These are phyloP conservation scores for Nannizzia gypsea DNA, from an alignment of 2,329 filamentous ascomycete species.

Conservation along the genomic window DNA sequence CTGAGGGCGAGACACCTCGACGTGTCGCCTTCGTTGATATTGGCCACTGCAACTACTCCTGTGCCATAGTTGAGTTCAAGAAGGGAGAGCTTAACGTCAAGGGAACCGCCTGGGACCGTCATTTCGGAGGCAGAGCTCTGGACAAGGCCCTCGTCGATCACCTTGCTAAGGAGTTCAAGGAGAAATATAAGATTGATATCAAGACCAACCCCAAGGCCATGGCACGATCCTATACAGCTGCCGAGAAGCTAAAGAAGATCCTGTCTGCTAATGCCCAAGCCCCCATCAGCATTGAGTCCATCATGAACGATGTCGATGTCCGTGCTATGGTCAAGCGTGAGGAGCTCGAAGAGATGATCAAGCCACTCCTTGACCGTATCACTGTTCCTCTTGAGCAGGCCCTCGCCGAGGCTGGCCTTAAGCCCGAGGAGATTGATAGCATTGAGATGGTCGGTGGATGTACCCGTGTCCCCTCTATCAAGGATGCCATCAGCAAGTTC, in stretches of 20 bases:
- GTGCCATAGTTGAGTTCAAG: slow-evolving; percentile 86
- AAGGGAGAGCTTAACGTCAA: slow-evolving; percentile 95
- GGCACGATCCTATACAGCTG: slow-evolving; percentile 72
- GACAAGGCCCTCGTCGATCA: slow-evolving; percentile 92
- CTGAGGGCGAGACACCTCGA: slow-evolving; percentile 78
- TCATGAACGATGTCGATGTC: slow-evolving; percentile 97
- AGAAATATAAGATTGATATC: slow-evolving; percentile 96
- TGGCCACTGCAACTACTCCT: slow-evolving; percentile 91
- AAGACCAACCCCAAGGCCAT: slow-evolving; percentile 78
- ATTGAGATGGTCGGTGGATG: slow-evolving; percentile 91
- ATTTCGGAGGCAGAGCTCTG: slow-evolving; percentile 95
- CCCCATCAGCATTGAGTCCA: slow-evolving; percentile 89
- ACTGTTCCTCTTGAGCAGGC: slow-evolving; percentile 74
- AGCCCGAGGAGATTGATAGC: slow-evolving; percentile 79
- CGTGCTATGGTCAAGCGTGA: slow-evolving; percentile 80
- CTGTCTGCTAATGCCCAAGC: slow-evolving; percentile 89
- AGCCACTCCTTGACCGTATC: slow-evolving; percentile 65
- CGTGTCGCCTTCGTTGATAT: slow-evolving; percentile 89
- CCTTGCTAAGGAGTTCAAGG: slow-evolving; percentile 90
- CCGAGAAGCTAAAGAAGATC: slow-evolving; percentile 98
- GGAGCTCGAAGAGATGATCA: slow-evolving; percentile 82
- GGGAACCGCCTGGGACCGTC: slow-evolving; percentile 81
- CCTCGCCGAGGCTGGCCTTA: slow-evolving; percentile 84
- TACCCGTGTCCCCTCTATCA: slow-evolving; percentile 85
- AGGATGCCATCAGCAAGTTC: slow-evolving; percentile 78